Base-by-base conservation (phyloP, 2,329 filamentous ascomycete genomes). In the Penicillium olsonii region DNA sequence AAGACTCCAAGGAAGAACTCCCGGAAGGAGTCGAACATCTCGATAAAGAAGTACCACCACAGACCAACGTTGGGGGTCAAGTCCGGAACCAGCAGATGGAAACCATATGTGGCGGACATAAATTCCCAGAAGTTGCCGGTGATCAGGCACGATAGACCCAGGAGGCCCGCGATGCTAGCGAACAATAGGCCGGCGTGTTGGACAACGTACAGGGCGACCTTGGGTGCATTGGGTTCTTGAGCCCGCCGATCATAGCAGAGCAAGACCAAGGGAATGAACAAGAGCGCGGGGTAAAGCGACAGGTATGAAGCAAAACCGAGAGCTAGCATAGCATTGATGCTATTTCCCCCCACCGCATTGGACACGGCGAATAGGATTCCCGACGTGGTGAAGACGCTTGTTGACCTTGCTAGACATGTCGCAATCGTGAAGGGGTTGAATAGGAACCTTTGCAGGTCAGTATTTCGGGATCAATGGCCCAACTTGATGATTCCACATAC, bases 21-120 rank as follows among this genome's bases (percentile, higher is more conserved):
- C 33, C 94, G 84, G 80, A 99, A 99, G 1, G 92, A 92, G 73
- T 99, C 94, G 69, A 99, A 99, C 85, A 99, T 99, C 68, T 99
- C 92, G 60, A 95, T 95, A 68, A 99, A 97, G 75, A 99, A 99
- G 73, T 99, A 99, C 94, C 94, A 99, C 94, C 94, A 99, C 1
- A 99, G 79, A 1, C 94, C 94, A 24, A 95, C 88, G 59, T 97
- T 99, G 11, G 94, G 94, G 0, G 92, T 95, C 34, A 99, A 79
- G 67, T 99, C 94, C 8, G 91, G 90, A 2, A 99, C 82, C 1
- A 94, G 84, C 31, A 99, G 80, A 62, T 96, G 92, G 39, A 95
- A 90, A 60, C 92, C 91, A 71, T 99, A 99, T 0, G 94, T 96
- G 17, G 91, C 90, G 7, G 81, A 73, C 17, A 97, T 72, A 65